Evolutionary conservation across 441 rosid genomes (phyloP).

Genomic region (Hypseocharis bilobata): DNA sequence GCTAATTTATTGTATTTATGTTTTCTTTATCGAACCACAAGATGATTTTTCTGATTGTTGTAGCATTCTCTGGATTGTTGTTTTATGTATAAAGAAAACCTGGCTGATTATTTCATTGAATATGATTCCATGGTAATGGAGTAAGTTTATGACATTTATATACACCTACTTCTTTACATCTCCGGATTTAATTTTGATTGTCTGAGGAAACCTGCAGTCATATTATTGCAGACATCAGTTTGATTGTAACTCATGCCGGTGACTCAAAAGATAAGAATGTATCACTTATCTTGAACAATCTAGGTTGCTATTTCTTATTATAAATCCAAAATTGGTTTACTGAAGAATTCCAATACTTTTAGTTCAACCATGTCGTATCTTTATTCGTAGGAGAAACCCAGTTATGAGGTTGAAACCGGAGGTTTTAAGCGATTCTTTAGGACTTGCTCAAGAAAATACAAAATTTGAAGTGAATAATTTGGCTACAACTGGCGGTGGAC

Average conservation of each 20-base stretch:
- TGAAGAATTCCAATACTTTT: background rate
- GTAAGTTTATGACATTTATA: background rate
- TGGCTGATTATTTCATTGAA: background rate
- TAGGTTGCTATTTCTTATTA: too few species aligned
- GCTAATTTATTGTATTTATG: too few species aligned
- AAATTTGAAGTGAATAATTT: constrained; percentile 13
- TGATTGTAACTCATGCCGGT: background rate
- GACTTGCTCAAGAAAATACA: constrained; percentile 6
- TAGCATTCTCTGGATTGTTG: background rate
- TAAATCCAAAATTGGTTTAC: background rate
- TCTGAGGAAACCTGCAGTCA: background rate
- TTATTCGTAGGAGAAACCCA: constrained; percentile 13
- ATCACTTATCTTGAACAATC: background rate
- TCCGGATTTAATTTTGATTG: background rate
- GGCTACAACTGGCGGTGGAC: constrained; percentile 10
- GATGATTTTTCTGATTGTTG: background rate
- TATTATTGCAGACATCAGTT: constrained; percentile 4
- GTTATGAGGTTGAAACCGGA: background rate
- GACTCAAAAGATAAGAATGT: background rate
- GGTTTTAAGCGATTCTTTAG: constrained; percentile 11
- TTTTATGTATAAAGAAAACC: background rate
- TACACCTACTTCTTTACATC: background rate
- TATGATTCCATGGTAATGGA: background rate
- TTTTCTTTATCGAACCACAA: background rate
- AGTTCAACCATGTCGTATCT: background rate